A percentile compares a stretch with the other conserved stretches of the same genome.
Conservation (phyloP, 2,329 filamentous ascomycete species). For the Ophiostoma sp. region DNA sequence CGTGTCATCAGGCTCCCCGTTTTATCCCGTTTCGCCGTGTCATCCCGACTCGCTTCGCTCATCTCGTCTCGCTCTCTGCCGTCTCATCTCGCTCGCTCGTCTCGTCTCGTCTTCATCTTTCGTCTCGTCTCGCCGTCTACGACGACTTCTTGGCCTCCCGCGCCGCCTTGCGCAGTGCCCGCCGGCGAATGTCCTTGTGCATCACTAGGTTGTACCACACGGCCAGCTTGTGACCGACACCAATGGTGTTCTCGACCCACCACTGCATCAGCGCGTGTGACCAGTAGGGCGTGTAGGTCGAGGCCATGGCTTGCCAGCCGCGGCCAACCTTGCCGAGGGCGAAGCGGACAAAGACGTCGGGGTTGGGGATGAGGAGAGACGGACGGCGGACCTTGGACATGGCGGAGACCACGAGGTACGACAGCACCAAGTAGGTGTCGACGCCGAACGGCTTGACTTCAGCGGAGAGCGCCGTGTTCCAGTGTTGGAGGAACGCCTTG, state of each 20-base stretch:
- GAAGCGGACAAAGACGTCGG: slow-evolving; percentile 77
- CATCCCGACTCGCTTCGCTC: too few species aligned
- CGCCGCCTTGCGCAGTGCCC: slow-evolving; percentile 81
- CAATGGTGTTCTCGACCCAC: slow-evolving; percentile 64
- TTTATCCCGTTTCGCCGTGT: too few species aligned
- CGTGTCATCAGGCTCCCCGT: too few species aligned
- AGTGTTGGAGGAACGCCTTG: slow-evolving; percentile 97
- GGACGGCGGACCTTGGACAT: slow-evolving; percentile 94
- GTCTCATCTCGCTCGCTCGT: neutral
- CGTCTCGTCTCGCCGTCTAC: neutral
- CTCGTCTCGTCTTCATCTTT: too few species aligned
- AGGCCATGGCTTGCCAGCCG: slow-evolving; percentile 73
- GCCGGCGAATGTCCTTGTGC: slow-evolving; percentile 79
- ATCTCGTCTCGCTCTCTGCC: too few species aligned
- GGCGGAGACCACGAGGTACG: slow-evolving; percentile 89
- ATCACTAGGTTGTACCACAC: slow-evolving; percentile 61
- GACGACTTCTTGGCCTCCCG: slow-evolving; percentile 72
- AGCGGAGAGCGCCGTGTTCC: slow-evolving; percentile 81
- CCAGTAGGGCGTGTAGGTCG: slow-evolving; percentile 92
- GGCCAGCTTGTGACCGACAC: slow-evolving; percentile 49
- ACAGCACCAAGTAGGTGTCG: slow-evolving; percentile 86
- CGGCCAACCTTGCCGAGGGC: slow-evolving; percentile 81
- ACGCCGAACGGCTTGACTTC: slow-evolving; percentile 81
- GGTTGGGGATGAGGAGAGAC: slow-evolving; percentile 75
- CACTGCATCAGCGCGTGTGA: slow-evolving; percentile 86